Conservation (phyloP, 331 rosid species). For the Pyracantha coccinea region DNA sequence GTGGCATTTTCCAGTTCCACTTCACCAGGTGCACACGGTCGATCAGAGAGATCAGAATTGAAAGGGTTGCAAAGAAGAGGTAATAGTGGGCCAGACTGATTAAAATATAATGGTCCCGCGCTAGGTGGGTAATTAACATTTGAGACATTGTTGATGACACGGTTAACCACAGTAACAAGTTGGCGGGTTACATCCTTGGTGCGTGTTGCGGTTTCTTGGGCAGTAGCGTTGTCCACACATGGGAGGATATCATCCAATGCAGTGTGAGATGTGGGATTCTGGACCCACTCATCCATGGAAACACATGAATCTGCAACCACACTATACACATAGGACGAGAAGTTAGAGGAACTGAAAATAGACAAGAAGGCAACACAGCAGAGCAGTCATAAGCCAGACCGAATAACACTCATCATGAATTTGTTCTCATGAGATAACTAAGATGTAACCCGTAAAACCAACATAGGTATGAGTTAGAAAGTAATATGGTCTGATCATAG, state of each 20-base stretch:
- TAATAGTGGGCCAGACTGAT: conserved; percentile 57
- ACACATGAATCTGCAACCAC: conserved; percentile 39
- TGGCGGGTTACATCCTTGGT: conserved; percentile 23
- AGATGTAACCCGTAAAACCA: neutral
- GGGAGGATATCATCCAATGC: conserved; percentile 38
- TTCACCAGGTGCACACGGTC: conserved; percentile 30
- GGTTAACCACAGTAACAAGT: conserved; percentile 17
- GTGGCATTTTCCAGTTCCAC: conserved; percentile 23
- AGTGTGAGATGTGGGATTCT: conserved; percentile 28
- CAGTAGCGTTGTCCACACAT: conserved; percentile 40
- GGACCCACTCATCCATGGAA: conserved; percentile 46
- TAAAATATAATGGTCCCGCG: conserved; percentile 13
- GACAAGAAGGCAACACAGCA: neutral
- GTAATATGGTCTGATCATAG: neutral
- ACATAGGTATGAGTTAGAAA: neutral
- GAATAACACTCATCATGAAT: neutral
- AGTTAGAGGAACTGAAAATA: neutral
- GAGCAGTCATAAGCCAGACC: neutral
- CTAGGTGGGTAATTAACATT: conserved; percentile 23
- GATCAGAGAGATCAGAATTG: conserved; percentile 23
- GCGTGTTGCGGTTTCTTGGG: conserved; percentile 17
- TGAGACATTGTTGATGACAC: conserved; percentile 17
- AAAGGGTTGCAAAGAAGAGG: conserved; percentile 52
- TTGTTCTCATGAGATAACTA: neutral
- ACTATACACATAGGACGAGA: neutral